Percentiles rank a stretch among this genome's conserved stretches.
Conservation (phyloP, 768 basidiomycete genomes). For the Pisolithus sp. region DNA sequence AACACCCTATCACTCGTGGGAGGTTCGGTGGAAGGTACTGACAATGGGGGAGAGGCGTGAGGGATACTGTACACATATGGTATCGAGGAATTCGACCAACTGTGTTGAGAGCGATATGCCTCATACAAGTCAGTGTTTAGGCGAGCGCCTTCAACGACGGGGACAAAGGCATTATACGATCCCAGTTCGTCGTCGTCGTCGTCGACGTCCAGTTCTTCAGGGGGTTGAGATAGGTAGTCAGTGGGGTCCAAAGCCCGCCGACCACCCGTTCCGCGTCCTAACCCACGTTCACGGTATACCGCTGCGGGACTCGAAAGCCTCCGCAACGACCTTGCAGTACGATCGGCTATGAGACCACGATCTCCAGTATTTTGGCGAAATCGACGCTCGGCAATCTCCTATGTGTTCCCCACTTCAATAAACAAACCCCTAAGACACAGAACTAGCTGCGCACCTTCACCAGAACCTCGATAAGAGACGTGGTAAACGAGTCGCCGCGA, state of each 20-base stretch:
- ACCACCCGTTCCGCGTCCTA: constrained; percentile 30
- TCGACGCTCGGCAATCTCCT: constrained; percentile 77
- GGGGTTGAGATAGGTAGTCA: constrained; percentile 47
- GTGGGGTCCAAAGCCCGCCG: constrained; percentile 34
- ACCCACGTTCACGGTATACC: constrained; percentile 44
- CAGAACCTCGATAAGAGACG: constrained; percentile 65
- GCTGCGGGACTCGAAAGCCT: constrained; percentile 48
- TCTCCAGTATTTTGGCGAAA: constrained; percentile 47
- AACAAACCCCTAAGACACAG: neutral
- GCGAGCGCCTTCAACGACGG: constrained; percentile 46
- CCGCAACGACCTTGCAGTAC: constrained; percentile 58
- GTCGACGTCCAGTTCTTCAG: constrained; percentile 52
- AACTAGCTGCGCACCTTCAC: constrained; percentile 55
- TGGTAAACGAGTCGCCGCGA: constrained; percentile 74
- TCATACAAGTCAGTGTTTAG: constrained; percentile 60
- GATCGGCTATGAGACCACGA: constrained; percentile 55
- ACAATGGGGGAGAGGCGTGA: constrained; percentile 22
- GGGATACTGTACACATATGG: constrained; percentile 17
- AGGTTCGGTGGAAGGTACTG: constrained; percentile 19
- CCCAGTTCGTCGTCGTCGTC: constrained; percentile 65
- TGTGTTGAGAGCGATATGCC: constrained; percentile 42
- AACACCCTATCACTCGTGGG: constrained; percentile 18
- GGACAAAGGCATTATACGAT: constrained; percentile 31
- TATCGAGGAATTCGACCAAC: constrained; percentile 24
- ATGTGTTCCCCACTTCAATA: constrained; percentile 3